Percentiles rank a stretch among this genome's conserved stretches.
phyloP scores from a whole-genome alignment of 192 early-diverging fungal genomes.

The Coemansia sp. region DNA sequence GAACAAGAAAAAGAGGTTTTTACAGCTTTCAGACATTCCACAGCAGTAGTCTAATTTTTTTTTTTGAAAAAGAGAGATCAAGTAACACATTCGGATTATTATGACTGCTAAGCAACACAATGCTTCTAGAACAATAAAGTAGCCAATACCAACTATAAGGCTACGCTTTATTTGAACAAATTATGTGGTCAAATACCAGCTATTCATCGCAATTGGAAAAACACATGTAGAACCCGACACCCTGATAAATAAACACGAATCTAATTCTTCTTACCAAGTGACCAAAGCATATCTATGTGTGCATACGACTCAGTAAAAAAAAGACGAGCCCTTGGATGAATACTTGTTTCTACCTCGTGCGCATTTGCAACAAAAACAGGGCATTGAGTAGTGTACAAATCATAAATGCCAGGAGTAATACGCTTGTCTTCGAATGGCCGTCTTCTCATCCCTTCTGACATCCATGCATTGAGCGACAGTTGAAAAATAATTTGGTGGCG shows the following conservation, averaged over 20 bases:
- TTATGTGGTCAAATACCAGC: too few relatives aligned
- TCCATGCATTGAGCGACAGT: conserved; percentile 11
- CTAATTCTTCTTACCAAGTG: background rate
- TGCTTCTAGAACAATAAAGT: background rate
- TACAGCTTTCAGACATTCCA: background rate
- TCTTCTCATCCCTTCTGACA: conserved; percentile 34
- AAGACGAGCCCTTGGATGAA: background rate
- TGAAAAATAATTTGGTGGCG: conserved; percentile 15
- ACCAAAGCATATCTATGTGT: background rate
- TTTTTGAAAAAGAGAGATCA: background rate
- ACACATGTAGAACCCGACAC: background rate
- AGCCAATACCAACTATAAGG: background rate
- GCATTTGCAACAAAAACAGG: background rate
- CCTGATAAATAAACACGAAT: background rate
- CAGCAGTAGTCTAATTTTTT: background rate
- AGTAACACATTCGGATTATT: background rate
- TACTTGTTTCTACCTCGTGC: background rate
- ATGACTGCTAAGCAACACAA: background rate
- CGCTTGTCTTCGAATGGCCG: background rate
- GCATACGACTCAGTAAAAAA: background rate
- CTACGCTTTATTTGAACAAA: too few relatives aligned
- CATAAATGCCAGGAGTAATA: background rate
- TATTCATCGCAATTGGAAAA: background rate
- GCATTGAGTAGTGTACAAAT: background rate
- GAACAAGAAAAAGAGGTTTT: background rate